These are phyloP conservation scores for Amanita subjunquillea DNA, from an alignment of 768 basidiomycete genomes.

Conservation along the genomic window DNA sequence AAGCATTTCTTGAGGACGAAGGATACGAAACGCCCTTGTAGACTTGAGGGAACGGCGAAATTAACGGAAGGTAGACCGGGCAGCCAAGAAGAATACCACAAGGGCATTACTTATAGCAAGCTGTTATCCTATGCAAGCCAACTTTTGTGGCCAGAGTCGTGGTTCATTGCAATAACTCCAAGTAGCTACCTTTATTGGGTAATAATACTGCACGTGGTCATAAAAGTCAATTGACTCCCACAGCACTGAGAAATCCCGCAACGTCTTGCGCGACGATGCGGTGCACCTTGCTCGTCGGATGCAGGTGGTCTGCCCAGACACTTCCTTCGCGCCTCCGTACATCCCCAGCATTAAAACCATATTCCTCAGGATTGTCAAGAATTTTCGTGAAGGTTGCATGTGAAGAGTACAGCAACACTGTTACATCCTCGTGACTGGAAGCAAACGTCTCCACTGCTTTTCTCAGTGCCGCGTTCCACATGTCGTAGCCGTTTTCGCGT, in stretches of 20 bases:
- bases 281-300: constrained; percentile 43
- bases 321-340: constrained; percentile 20
- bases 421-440: constrained; percentile 29
- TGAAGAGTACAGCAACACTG: constrained; percentile 40
- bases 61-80: constrained; percentile 61
- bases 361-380: constrained; percentile 31
- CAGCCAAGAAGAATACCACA: constrained; percentile 50
- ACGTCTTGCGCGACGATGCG: constrained; percentile 35
- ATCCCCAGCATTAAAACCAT: constrained; percentile 28
- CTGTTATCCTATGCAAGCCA: neutral
- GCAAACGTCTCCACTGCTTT: constrained; percentile 24
- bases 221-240: neutral
- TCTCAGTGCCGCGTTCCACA: constrained; percentile 38
- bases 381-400: constrained; percentile 33
- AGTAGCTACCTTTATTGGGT: constrained; percentile 2
- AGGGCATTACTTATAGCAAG: constrained; percentile 23
- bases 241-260: constrained; percentile 23
- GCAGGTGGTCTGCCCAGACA: constrained; percentile 44
- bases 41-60: constrained; percentile 52
- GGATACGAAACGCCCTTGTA: constrained; percentile 85
- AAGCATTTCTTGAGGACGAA: constrained; percentile 77
- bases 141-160: neutral
- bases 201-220: neutral
- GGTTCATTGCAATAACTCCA: neutral
- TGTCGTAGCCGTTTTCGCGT: constrained; percentile 4